phyloP scores from a whole-genome alignment of 805 yeast species.

The Starmerella floricola region DNA sequence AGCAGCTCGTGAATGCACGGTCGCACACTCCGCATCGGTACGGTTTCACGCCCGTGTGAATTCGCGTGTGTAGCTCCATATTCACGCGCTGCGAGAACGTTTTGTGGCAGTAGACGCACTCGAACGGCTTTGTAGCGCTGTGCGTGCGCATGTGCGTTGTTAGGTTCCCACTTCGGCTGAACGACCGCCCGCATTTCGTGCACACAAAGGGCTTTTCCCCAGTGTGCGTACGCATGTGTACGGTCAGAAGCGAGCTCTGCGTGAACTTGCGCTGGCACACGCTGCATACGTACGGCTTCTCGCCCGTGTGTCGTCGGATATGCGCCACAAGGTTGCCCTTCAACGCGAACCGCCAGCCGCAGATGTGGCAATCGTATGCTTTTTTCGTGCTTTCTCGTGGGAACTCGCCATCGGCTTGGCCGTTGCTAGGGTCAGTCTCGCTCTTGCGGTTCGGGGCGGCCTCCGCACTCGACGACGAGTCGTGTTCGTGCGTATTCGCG shows the following conservation, averaged over 20 bases:
- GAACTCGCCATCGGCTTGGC: too few species aligned
- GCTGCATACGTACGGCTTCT: conserved; percentile 68
- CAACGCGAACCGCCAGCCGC: conserved; percentile 65
- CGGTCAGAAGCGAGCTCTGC: conserved; percentile 70
- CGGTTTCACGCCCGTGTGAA: conserved; percentile 89
- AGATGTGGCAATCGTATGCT: conserved; percentile 43
- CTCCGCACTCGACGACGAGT: background rate
- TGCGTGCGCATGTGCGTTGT: conserved; percentile 82
- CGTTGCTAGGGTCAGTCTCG: too few species aligned
- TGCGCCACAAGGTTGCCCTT: conserved; percentile 74
- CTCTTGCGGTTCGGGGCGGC: background rate
- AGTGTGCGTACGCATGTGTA: conserved; percentile 77
- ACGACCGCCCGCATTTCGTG: conserved; percentile 68
- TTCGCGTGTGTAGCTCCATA: conserved; percentile 65
- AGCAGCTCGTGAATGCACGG: conserved; percentile 21
- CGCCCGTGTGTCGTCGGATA: conserved; percentile 77
- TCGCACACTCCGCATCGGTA: conserved; percentile 56
- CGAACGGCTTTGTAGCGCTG: conserved; percentile 56
- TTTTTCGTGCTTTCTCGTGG: background rate
- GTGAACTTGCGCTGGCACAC: conserved; percentile 70
- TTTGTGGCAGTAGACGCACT: conserved; percentile 64
- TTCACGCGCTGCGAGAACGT: conserved; percentile 84
- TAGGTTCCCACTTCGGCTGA: conserved; percentile 80
- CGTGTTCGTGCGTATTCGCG: background rate
- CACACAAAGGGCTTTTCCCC: conserved; percentile 82